These are phyloP conservation scores for Ceratobasidium sp. DNA, from an alignment of 1,284 basidiomycete genomes.

Conservation along the genomic window DNA sequence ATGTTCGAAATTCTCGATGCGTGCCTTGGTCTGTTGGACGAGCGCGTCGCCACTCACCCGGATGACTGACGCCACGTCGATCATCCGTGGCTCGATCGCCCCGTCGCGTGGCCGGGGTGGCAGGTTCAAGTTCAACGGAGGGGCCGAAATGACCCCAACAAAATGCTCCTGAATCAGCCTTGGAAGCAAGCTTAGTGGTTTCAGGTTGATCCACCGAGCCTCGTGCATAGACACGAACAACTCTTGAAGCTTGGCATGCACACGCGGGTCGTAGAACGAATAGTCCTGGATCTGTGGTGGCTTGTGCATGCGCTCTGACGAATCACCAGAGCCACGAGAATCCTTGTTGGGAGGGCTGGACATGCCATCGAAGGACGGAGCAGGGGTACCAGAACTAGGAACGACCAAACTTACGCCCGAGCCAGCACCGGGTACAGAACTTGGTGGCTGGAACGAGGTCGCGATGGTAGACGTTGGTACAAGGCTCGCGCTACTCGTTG, in stretches of 20 bases:
- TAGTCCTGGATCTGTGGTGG: background rate
- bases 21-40: background rate
- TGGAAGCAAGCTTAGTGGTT: slow-evolving; percentile 26
- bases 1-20: background rate
- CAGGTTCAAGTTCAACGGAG: slow-evolving; percentile 22
- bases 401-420: slow-evolving; percentile 14
- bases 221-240: slow-evolving; percentile 30
- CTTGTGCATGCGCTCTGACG: background rate
- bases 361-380: background rate
- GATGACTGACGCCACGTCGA: background rate
- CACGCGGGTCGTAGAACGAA: slow-evolving; percentile 32
- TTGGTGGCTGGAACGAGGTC: background rate
- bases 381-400: slow-evolving; percentile 1
- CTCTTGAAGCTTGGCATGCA: slow-evolving; percentile 16
- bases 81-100: background rate
- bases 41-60: slow-evolving; percentile 11
- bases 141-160: slow-evolving; percentile 13
- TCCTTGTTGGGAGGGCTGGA: background rate
- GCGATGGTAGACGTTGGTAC: background rate
- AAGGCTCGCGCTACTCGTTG: slow-evolving; percentile 19
- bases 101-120: slow-evolving; percentile 22
- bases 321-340: slow-evolving; percentile 26
- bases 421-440: background rate
- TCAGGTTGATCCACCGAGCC: slow-evolving; percentile 36
- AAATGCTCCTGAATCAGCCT: slow-evolving; percentile 35